Conservation (phyloP, 306 rosid genomes). For the Carpinus fangiana region DNA sequence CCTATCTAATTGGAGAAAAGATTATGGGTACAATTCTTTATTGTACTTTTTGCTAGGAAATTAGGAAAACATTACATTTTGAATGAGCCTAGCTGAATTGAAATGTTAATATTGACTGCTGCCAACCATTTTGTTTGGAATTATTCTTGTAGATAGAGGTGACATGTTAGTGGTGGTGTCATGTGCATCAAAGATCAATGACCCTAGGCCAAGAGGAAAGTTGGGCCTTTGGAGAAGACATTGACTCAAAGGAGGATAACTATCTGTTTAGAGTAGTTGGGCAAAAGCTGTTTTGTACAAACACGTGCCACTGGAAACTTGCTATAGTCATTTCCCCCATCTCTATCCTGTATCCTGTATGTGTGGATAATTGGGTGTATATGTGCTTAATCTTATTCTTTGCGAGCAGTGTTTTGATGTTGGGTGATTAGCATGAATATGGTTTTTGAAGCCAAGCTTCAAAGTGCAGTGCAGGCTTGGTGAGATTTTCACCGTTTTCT, state of each 20-base stretch:
- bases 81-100: not conserved
- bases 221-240: not conserved
- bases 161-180: not conserved
- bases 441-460: not conserved
- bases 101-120: not conserved
- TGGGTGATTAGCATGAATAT: no score
- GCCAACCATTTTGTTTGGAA: not conserved
- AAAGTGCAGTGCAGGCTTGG: not conserved
- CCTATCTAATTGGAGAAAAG: not conserved
- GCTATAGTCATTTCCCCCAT: not conserved
- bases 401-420: no score
- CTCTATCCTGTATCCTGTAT: not conserved
- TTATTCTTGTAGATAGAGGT: not conserved
- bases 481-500: not conserved
- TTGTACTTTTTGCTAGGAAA: not conserved
- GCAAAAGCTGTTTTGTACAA: not conserved
- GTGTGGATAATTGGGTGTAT: not conserved
- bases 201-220: not conserved
- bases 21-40: not conserved
- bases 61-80: not conserved
- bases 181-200: not conserved
- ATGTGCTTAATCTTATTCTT: not conserved
- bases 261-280: not conserved
- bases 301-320: not conserved
- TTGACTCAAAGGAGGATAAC: not conserved